Conservation (phyloP, 192 early-diverging fungal species). For the Martensiomyces pterosporus region DNA sequence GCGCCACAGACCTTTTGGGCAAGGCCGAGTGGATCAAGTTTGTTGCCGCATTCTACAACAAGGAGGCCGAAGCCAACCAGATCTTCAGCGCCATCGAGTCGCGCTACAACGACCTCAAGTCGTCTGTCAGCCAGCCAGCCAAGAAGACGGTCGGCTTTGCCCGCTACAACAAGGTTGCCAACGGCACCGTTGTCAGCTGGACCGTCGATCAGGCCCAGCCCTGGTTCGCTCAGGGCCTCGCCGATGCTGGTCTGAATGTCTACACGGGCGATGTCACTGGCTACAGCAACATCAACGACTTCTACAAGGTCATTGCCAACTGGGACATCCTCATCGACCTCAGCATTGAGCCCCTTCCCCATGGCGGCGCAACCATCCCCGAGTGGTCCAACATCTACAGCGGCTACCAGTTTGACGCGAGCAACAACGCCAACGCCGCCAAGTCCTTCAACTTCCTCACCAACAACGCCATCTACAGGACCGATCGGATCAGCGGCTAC, state of each 20-base stretch:
- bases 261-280: constrained; percentile 16
- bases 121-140: background rate
- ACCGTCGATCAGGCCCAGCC: constrained; percentile 34
- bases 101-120: constrained; percentile 28
- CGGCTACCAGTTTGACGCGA: constrained; percentile 31
- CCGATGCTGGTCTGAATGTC: constrained; percentile 58
- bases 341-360: constrained; percentile 48
- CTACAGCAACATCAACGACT: constrained; percentile 41
- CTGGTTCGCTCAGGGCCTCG: constrained; percentile 49
- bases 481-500: constrained; percentile 68
- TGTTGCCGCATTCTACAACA: constrained; percentile 35
- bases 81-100: constrained; percentile 33
- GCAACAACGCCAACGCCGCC: constrained; percentile 1
- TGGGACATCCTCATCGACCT: constrained; percentile 65
- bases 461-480: constrained; percentile 55
- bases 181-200: constrained; percentile 39
- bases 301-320: constrained; percentile 48
- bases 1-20: constrained; percentile 35
- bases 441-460: constrained; percentile 51
- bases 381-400: constrained; percentile 32
- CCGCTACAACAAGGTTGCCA: constrained; percentile 45
- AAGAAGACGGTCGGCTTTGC: constrained; percentile 32
- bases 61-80: constrained; percentile 36
- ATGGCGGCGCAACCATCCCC: constrained; percentile 53
- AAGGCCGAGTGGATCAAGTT: constrained; percentile 49